These are phyloP conservation scores for Tuber magnatum DNA, from an alignment of 495 filamentous ascomycete species.

Conservation along the genomic window DNA sequence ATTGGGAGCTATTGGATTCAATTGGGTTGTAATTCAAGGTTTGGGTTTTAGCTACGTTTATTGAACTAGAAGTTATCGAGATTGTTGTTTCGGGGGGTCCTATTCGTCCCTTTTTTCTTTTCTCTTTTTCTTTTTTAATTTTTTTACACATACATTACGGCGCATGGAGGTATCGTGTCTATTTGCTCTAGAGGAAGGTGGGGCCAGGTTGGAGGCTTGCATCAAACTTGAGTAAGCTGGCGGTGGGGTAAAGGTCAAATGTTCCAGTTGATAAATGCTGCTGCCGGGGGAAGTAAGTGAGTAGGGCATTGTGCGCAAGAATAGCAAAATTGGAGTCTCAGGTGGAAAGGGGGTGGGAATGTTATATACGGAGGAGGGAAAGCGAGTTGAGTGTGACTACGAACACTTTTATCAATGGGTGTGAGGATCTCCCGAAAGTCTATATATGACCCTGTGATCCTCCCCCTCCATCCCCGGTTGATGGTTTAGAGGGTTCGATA, in stretches of 20 bases:
- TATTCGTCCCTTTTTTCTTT: conserved; percentile 10
- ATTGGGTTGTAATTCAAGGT: conserved; percentile 12
- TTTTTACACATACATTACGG: background rate
- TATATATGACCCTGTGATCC: background rate
- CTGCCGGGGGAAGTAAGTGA: background rate
- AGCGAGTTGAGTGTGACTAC: background rate
- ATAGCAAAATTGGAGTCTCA: background rate
- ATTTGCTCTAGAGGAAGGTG: background rate
- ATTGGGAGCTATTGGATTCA: background rate
- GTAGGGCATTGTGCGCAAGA: background rate
- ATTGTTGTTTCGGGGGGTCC: background rate
- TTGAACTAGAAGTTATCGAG: background rate
- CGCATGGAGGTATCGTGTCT: background rate
- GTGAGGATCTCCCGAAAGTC: background rate
- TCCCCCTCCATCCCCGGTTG: background rate
- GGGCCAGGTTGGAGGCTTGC: background rate
- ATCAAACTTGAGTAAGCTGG: background rate
- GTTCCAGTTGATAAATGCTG: background rate
- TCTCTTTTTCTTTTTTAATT: conserved; percentile 12
- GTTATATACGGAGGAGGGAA: background rate
- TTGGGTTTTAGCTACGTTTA: background rate
- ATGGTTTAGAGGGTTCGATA: background rate
- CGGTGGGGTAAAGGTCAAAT: background rate
- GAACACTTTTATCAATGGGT: background rate
- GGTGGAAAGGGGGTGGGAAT: background rate